Conservation (phyloP, 345 rosid species). For the Rhodamnia rubescens region DNA sequence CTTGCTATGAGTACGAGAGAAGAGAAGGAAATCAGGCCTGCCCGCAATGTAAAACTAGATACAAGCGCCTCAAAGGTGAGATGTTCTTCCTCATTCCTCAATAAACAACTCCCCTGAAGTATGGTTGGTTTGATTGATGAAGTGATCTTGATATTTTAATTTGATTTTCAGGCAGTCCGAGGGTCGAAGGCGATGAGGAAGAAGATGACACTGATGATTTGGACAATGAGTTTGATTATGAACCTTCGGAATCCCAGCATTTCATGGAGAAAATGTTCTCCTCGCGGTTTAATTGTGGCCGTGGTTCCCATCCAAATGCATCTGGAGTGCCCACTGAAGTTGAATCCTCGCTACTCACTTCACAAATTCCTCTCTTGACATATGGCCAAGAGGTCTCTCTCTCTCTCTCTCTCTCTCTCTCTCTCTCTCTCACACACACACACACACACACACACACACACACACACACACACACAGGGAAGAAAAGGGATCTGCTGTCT, state of each 20-base stretch:
- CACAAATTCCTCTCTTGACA: conserved; percentile 84
- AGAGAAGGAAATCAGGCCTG: conserved; percentile 95
- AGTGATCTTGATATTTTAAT: neutral
- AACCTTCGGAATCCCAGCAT: conserved; percentile 52
- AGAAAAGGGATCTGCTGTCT: neutral
- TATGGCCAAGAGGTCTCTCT: conserved; percentile 69
- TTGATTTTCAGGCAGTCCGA: conserved; percentile 59
- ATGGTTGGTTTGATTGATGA: neutral
- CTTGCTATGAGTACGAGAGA: conserved; percentile 93
- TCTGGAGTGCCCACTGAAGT: conserved; percentile 41
- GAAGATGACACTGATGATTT: conserved; percentile 90
- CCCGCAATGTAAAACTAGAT: conserved; percentile 94
- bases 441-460: neutral
- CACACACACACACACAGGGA: neutral
- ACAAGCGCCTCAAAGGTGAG: conserved; percentile 80
- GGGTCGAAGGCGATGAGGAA: conserved; percentile 96
- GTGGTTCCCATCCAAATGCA: conserved; percentile 16
- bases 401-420: neutral
- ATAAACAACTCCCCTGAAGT: neutral
- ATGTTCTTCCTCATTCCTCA: neutral
- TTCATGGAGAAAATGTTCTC: conserved; percentile 19
- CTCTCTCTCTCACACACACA: no score
- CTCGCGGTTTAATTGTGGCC: conserved; percentile 15
- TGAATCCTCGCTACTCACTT: conserved; percentile 54
- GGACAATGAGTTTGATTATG: conserved; percentile 80